phyloP scores from a whole-genome alignment of 23 red algal genomes.

The Gracilaria vermiculophylla region DNA sequence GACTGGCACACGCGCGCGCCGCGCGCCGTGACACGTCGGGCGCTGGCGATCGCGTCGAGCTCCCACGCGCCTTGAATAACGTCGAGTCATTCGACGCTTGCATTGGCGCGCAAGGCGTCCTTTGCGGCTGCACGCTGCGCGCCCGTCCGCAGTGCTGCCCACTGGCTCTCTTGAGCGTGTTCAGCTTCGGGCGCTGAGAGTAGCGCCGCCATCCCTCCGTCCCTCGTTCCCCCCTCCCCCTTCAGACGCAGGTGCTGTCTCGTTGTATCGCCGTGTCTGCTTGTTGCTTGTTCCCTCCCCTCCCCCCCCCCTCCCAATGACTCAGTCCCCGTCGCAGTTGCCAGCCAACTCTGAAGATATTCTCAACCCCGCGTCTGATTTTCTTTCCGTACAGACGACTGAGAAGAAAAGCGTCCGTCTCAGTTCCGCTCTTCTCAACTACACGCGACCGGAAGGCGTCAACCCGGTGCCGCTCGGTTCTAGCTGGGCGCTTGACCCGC shows the following conservation, averaged over 20 bases:
- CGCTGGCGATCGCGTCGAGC: neutral
- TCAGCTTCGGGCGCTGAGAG: no score
- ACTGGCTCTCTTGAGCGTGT: no score
- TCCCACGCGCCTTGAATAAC: no score
- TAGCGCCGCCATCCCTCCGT: no score
- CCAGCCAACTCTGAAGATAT: neutral
- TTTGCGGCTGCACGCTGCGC: no score
- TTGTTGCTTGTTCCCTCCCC: neutral
- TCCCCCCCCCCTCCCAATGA: neutral
- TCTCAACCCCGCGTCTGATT: constrained; percentile 21
- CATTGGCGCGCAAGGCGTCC: no score
- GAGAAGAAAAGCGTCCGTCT: constrained; percentile 50
- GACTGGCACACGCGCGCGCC: neutral
- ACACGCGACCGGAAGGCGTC: constrained; percentile 46
- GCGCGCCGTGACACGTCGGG: constrained; percentile 10
- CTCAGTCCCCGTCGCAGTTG: neutral
- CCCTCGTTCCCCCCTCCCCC: no score
- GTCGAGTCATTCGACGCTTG: no score
- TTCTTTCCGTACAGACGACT: constrained; percentile 9
- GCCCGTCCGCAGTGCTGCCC: no score
- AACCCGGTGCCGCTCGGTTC: constrained; percentile 55
- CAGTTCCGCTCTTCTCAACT: constrained; percentile 58
- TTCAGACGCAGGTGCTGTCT: no score
- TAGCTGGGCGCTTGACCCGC: constrained; percentile 47
- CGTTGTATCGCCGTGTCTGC: no score